Percentiles rank a stretch among this genome's conserved stretches.
Conservation (phyloP, 1,284 basidiomycete species). For the Ustilago loliicola region DNA sequence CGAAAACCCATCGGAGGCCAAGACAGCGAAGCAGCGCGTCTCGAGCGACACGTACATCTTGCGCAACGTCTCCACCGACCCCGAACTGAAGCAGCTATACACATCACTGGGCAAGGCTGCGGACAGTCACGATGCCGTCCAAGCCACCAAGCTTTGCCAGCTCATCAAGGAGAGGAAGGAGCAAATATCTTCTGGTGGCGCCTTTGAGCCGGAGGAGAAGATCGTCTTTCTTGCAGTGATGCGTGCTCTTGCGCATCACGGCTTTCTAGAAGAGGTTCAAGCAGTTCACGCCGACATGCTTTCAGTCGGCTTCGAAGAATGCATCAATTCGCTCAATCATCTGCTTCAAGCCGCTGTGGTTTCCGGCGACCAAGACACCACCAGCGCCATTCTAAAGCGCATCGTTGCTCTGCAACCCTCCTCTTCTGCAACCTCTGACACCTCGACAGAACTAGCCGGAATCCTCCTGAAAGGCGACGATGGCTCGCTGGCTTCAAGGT, state of each 20-base stretch:
- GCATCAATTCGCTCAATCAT: slow-evolving; percentile 49
- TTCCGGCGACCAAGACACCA: slow-evolving; percentile 25
- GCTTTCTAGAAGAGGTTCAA: slow-evolving; percentile 34
- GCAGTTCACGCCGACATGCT: slow-evolving; percentile 54
- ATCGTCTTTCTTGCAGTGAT: slow-evolving; percentile 41
- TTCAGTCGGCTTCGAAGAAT: slow-evolving; percentile 22
- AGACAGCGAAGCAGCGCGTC: neutral
- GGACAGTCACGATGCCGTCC: slow-evolving; percentile 29
- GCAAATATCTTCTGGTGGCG: slow-evolving; percentile 6
- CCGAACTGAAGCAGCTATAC: slow-evolving; percentile 45
- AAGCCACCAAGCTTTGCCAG: slow-evolving; percentile 25
- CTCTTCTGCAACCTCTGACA: neutral
- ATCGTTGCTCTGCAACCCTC: slow-evolving; percentile 30
- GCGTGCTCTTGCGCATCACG: slow-evolving; percentile 43
- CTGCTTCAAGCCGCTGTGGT: slow-evolving; percentile 49
- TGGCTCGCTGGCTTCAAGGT: neutral
- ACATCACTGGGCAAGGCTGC: slow-evolving; percentile 27
- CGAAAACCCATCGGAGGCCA: neutral
- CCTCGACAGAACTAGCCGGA: slow-evolving; percentile 18
- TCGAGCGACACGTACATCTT: slow-evolving; percentile 32
- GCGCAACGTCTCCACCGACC: slow-evolving; percentile 38
- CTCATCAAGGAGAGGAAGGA: slow-evolving; percentile 41
- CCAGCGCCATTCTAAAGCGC: slow-evolving; percentile 26
- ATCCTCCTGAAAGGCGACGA: slow-evolving; percentile 9
- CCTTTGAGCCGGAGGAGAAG: slow-evolving; percentile 32